Evolutionary conservation across 2,329 filamentous ascomycete species (phyloP).

Genomic region (Sporothrix globosa): DNA sequence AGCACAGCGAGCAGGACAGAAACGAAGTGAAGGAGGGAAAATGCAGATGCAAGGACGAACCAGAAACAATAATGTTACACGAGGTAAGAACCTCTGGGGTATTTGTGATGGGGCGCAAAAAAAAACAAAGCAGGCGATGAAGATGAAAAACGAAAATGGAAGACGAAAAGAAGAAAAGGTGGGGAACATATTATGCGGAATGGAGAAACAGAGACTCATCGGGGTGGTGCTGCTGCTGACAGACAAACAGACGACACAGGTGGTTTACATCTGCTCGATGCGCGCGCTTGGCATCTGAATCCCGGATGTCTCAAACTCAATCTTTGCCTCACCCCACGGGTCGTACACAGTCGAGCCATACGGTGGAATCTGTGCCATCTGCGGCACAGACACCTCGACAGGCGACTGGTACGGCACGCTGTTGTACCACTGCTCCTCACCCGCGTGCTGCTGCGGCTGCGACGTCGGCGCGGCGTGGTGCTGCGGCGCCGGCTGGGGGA

Average conservation of each 20-base stretch:
- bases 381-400: conserved; percentile 59
- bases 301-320: conserved; percentile 60
- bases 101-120: conserved; percentile 30
- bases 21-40: not conserved
- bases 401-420: conserved; percentile 58
- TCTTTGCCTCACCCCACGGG: conserved; percentile 56
- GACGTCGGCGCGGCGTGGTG: conserved; percentile 47
- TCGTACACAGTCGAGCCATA: conserved; percentile 57
- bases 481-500: conserved; percentile 41
- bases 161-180: not conserved
- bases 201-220: not conserved
- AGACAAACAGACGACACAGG: not conserved
- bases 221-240: not conserved
- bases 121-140: not conserved
- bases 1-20: not conserved
- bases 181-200: conserved; percentile 10
- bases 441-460: conserved; percentile 41
- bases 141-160: not conserved
- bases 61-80: conserved; percentile 31
- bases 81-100: conserved; percentile 29
- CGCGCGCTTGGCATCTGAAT: conserved; percentile 64
- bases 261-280: conserved; percentile 56
- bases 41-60: conserved; percentile 23
- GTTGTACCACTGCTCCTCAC: conserved; percentile 58
- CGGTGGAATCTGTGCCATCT: conserved; percentile 56